Conservation (phyloP, 2,329 filamentous ascomycete genomes). For the Chaetomium sp. region DNA sequence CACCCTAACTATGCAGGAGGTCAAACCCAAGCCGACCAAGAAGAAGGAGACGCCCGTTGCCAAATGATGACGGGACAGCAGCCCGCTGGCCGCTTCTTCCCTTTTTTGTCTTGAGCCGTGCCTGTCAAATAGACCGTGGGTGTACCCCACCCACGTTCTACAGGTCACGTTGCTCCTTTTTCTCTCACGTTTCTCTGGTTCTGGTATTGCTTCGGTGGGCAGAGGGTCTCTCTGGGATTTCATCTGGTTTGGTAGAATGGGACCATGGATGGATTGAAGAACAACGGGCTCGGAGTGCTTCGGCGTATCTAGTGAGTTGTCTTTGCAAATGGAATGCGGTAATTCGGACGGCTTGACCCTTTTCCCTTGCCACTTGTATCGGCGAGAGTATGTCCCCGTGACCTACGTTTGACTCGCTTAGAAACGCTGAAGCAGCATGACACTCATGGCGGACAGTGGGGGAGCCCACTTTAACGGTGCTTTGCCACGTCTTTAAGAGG, state of each 20-base stretch:
- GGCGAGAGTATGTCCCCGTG: too few species aligned
- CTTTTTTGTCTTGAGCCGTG: neutral
- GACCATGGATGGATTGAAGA: conserved; percentile 4
- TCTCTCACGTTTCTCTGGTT: conserved; percentile 6
- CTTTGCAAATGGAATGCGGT: neutral
- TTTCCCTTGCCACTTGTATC: too few species aligned
- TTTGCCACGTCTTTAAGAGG: too few species aligned
- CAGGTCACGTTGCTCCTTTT: neutral
- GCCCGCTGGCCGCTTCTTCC: neutral
- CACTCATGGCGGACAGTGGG: too few species aligned
- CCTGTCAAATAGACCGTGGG: neutral
- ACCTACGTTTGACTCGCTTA: too few species aligned
- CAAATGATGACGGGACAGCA: conserved; percentile 11
- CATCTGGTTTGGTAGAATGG: neutral
- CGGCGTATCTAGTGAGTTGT: conserved; percentile 13
- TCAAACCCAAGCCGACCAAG: conserved; percentile 27
- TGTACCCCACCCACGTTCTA: too few species aligned
- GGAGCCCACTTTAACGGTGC: too few species aligned
- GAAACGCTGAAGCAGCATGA: too few species aligned
- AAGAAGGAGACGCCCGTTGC: conserved; percentile 27
- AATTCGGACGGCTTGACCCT: neutral
- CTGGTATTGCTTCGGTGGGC: conserved; percentile 8
- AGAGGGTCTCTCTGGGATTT: conserved; percentile 8
- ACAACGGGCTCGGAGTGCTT: neutral
- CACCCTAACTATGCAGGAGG: conserved; percentile 14